Percentiles rank a stretch among this genome's conserved stretches.
Evolutionary conservation across 257 asterid species (phyloP).

Genomic region (Asclepias syriaca): DNA sequence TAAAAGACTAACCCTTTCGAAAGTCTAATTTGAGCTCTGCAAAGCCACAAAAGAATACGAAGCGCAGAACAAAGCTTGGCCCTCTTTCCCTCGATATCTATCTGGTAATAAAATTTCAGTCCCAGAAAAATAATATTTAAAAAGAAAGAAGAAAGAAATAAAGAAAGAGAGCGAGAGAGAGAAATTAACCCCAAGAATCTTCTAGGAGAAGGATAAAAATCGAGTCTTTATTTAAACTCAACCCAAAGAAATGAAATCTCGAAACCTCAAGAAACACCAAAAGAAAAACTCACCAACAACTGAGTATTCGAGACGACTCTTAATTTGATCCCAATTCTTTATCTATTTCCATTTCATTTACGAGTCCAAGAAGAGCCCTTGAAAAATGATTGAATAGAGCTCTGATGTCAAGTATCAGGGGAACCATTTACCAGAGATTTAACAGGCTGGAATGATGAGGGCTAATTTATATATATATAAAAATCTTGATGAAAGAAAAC

Average conservation of each 20-base stretch:
- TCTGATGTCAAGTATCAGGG: slow-evolving; percentile 86
- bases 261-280: slow-evolving; percentile 31
- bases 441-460: slow-evolving; percentile 57
- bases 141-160: no score
- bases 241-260: slow-evolving; percentile 19
- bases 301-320: slow-evolving; percentile 31
- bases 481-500: slow-evolving; percentile 24
- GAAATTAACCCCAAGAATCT: not conserved
- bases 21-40: not conserved
- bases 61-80: not conserved
- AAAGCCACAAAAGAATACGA: not conserved
- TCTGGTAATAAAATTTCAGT: not conserved
- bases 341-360: slow-evolving; percentile 28
- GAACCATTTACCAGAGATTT: slow-evolving; percentile 59
- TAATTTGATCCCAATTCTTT: slow-evolving; percentile 11
- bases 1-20: not conserved
- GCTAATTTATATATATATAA: slow-evolving; percentile 12
- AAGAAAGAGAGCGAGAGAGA: no score
- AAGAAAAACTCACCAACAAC: slow-evolving; percentile 33
- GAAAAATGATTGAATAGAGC: slow-evolving; percentile 61
- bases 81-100: not conserved
- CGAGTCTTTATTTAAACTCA: slow-evolving; percentile 28
- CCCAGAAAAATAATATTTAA: not conserved
- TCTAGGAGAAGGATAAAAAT: slow-evolving; percentile 32
- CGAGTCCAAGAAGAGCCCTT: slow-evolving; percentile 17